These are phyloP conservation scores for Arthrobotrys entomopaga DNA, from an alignment of 2,329 filamentous ascomycete species.

Conservation along the genomic window DNA sequence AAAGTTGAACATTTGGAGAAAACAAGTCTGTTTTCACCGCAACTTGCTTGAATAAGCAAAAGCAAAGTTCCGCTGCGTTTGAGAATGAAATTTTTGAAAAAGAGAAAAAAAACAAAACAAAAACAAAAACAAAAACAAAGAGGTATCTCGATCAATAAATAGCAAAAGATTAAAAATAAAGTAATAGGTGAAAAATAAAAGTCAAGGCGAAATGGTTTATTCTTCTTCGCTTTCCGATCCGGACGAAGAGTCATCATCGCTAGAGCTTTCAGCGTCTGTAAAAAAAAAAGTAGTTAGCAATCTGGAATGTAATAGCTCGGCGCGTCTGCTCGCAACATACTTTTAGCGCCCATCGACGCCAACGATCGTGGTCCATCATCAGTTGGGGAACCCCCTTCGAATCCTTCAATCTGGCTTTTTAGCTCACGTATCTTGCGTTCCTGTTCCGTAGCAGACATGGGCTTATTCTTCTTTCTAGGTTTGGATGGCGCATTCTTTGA, in stretches of 20 bases:
- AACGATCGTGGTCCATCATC: conserved; percentile 50
- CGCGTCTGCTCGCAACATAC: conserved; percentile 23
- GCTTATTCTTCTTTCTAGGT: conserved; percentile 76
- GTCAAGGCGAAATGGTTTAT: conserved; percentile 37
- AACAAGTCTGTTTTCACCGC: neutral
- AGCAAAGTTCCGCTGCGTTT: neutral
- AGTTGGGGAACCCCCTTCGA: conserved; percentile 42
- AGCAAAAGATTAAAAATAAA: conserved; percentile 15
- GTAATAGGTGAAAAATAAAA: neutral
- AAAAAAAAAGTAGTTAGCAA: conserved; percentile 25
- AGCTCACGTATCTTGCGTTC: conserved; percentile 74
- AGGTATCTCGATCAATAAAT: conserved; percentile 32
- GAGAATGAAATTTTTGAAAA: conserved; percentile 8
- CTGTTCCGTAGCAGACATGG: conserved; percentile 78
- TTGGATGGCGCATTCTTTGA: conserved; percentile 66
- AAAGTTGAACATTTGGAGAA: neutral
- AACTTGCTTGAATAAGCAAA: neutral
- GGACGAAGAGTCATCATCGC: conserved; percentile 59
- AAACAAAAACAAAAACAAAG: conserved; percentile 23
- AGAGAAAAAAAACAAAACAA: conserved; percentile 11
- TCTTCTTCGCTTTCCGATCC: conserved; percentile 59
- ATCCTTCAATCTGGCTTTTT: conserved; percentile 61
- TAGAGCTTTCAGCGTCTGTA: conserved; percentile 50
- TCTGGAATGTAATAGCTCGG: neutral
- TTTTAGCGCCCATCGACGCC: conserved; percentile 51